Conservation (phyloP, 768 basidiomycete species). For the Pleurotus djamor region DNA sequence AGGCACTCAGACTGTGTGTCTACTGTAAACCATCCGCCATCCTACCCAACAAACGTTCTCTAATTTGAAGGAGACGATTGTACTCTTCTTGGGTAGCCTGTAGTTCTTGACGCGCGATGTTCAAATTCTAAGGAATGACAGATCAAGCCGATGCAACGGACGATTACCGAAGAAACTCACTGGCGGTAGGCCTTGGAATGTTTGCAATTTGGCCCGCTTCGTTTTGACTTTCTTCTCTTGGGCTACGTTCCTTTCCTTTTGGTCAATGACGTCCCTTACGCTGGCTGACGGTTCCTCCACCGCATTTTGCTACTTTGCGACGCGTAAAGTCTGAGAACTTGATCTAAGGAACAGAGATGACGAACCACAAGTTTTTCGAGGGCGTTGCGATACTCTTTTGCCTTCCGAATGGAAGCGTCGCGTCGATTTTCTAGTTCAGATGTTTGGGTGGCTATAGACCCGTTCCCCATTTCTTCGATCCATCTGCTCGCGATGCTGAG, state of each 20-base stretch:
- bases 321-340: too few species aligned
- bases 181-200: slow-evolving; percentile 50
- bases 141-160: neutral
- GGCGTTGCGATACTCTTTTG: slow-evolving; percentile 44
- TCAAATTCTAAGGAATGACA: slow-evolving; percentile 34
- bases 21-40: slow-evolving; percentile 42
- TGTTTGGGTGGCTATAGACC: slow-evolving; percentile 20
- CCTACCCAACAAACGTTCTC: slow-evolving; percentile 41
- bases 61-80: slow-evolving; percentile 41
- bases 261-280: slow-evolving; percentile 32
- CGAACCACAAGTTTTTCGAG: slow-evolving; percentile 30
- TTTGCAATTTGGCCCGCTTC: slow-evolving; percentile 40
- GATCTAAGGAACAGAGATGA: neutral
- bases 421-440: slow-evolving; percentile 33
- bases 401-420: slow-evolving; percentile 39
- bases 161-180: slow-evolving; percentile 21
- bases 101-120: slow-evolving; percentile 41
- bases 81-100: slow-evolving; percentile 37
- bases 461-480: slow-evolving; percentile 24
- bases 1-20: too few species aligned
- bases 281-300: slow-evolving; percentile 28
- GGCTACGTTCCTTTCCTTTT: slow-evolving; percentile 33
- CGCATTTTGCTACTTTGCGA: slow-evolving; percentile 21
- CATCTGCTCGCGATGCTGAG: slow-evolving; percentile 24
- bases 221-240: slow-evolving; percentile 35